Percentiles rank a stretch among this genome's conserved stretches.
These are phyloP conservation scores for Flammula alnicola DNA, from an alignment of 1,284 basidiomycete species.

Conservation along the genomic window DNA sequence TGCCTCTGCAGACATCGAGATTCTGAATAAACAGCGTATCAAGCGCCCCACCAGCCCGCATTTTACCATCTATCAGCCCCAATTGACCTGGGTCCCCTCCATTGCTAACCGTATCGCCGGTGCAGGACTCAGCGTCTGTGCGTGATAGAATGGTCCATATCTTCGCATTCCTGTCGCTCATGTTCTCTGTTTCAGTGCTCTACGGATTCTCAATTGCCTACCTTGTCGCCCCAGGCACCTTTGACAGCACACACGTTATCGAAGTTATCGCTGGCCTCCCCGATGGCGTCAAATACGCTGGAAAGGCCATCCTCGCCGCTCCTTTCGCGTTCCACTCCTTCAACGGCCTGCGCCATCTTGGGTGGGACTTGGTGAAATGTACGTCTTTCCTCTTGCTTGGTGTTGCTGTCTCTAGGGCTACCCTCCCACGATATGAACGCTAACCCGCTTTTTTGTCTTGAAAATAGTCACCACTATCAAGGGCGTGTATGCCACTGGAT, in stretches of 20 bases:
- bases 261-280: constrained; percentile 74
- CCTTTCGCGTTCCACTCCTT: constrained; percentile 91
- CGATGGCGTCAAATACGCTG: constrained; percentile 72
- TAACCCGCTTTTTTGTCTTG: constrained; percentile 3
- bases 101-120: constrained; percentile 90
- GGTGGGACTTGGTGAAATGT: constrained; percentile 93
- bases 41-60: constrained; percentile 90
- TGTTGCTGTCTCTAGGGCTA: constrained; percentile 4
- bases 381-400: constrained; percentile 38
- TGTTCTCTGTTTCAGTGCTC: constrained; percentile 61
- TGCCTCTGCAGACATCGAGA: constrained; percentile 59
- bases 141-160: constrained; percentile 37
- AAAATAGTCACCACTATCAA: constrained; percentile 83
- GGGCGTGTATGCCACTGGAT: constrained; percentile 80
- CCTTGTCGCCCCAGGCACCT: constrained; percentile 79
- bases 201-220: constrained; percentile 92
- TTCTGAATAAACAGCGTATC: constrained; percentile 88
- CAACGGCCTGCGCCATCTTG: constrained; percentile 92
- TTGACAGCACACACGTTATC: constrained; percentile 81
- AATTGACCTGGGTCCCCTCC: constrained; percentile 88
- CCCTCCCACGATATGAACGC: not conserved
- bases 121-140: constrained; percentile 75
- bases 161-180: not conserved
- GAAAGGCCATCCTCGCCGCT: constrained; percentile 78
- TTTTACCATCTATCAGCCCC: constrained; percentile 96